Base-by-base conservation (phyloP, 2,329 filamentous ascomycete species). In the Aspergillus ruber region DNA sequence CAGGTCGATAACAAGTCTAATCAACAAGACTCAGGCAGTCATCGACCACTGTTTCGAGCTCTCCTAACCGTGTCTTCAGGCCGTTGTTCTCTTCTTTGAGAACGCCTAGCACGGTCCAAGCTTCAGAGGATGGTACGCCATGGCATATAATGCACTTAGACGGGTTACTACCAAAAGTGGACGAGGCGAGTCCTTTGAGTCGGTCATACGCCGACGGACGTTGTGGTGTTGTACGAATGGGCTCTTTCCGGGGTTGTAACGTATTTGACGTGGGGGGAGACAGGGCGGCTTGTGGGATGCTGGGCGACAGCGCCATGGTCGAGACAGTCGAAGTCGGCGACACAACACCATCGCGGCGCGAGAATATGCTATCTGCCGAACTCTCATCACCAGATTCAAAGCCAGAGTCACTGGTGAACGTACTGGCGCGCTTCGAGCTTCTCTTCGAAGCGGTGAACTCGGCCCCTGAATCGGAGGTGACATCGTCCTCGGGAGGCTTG, bases 311-410 rank as follows among this genome's bases (percentile, higher is more conserved):
- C 54, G 63, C 68, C 20, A 66, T 55, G 6, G 65, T 68, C 5
- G 68, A 70, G 6, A 66, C 54, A 6, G 65, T 68, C 5, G 68
- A 70, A 8, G 59, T 52, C 8, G 68, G 65, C 23, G 62, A 65
- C 35, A 60, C 63, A 20, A 65, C 52, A 13, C 56, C 54, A 29
- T 69, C 66, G 47, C 63, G 61, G 15, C 68, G 63, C 0, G 71
- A 74, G 54, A 74, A 76, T 17, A 78, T 61, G 45, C 74, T 73
- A 23, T 74, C 71, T 8, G 69, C 67, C 20, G 76, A 69, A 35
- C 74, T 76, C 48, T 81, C 78, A 21, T 75, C 70, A 20, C 80
- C 80, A 3, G 76, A 80, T 53, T 82, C 80, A 51, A 81, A 81
- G 42, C 79, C 79, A 5, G 79, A 81, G 57, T 82, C 80, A 44